Conservation (phyloP, 257 asterid species). For the Rauvolfia tetraphylla region DNA sequence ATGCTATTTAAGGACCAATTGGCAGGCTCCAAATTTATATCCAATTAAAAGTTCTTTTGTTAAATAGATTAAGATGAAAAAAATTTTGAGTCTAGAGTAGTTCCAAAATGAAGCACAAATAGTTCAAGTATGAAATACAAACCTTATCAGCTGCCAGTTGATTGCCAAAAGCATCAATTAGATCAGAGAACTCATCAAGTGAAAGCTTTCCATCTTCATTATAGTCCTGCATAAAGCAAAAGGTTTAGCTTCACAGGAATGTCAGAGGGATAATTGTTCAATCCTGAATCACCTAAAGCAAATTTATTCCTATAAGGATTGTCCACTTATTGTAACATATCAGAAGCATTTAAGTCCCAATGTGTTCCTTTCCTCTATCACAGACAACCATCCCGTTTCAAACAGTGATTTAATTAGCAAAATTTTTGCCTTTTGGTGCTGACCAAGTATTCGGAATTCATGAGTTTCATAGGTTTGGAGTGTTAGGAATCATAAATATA, state of each 20-base stretch:
- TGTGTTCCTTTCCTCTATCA: background rate
- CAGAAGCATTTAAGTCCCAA: background rate
- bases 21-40: background rate
- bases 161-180: conserved; percentile 93
- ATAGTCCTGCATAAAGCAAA: conserved; percentile 60
- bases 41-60: background rate
- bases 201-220: conserved; percentile 83
- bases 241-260: conserved; percentile 14
- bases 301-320: background rate
- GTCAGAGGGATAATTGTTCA: background rate
- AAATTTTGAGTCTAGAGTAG: background rate
- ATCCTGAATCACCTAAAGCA: background rate
- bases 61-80: background rate
- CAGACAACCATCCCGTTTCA: background rate
- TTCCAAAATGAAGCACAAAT: conserved; percentile 14
- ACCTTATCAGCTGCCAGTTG: conserved; percentile 87
- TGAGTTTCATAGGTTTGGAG: background rate
- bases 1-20: background rate
- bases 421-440: background rate
- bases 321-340: too few relatives aligned
- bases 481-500: too few relatives aligned
- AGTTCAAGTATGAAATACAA: conserved; percentile 16
- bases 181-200: conserved; percentile 63
- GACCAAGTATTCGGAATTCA: background rate
- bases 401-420: background rate